Evolutionary conservation across 2,329 filamentous ascomycete species (phyloP).

Genomic region (Canariomyces notabilis): DNA sequence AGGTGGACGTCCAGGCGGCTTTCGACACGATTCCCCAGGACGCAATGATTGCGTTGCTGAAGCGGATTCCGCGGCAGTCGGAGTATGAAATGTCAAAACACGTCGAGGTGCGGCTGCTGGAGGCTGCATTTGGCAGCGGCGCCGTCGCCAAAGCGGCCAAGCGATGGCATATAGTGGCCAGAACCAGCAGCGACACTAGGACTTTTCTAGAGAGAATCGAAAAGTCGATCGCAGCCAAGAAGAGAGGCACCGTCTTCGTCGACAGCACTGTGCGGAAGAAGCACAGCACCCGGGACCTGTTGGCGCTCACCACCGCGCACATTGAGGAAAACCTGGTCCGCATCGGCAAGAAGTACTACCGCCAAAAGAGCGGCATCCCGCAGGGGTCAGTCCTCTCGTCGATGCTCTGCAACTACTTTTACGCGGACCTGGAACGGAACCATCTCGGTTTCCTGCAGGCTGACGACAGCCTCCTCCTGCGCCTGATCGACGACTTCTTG

Average conservation of each 20-base stretch:
- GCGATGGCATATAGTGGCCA: constrained; percentile 51
- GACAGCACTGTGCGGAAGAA: constrained; percentile 57
- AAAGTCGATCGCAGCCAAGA: constrained; percentile 35
- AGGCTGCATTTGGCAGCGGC: neutral
- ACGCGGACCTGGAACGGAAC: constrained; percentile 75
- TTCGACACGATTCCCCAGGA: constrained; percentile 93
- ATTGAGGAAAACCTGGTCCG: constrained; percentile 81
- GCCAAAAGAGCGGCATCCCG: constrained; percentile 83
- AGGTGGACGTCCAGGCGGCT: constrained; percentile 84
- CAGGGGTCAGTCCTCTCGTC: constrained; percentile 88
- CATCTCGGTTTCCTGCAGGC: constrained; percentile 50
- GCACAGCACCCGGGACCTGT: constrained; percentile 54
- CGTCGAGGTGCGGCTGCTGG: constrained; percentile 59
- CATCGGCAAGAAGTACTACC: constrained; percentile 81
- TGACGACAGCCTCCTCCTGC: constrained; percentile 54
- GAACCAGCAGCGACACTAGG: constrained; percentile 36
- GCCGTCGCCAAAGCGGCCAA: constrained; percentile 35
- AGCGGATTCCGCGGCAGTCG: constrained; percentile 48
- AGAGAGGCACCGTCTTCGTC: constrained; percentile 71
- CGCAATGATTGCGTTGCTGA: constrained; percentile 63
- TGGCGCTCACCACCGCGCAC: constrained; percentile 71
- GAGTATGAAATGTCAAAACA: constrained; percentile 71
- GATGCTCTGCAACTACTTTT: constrained; percentile 91
- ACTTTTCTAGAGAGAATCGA: constrained; percentile 45
- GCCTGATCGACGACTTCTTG: constrained; percentile 89